These are phyloP conservation scores for Lachnellula occidentalis DNA, from an alignment of 2,329 filamentous ascomycete genomes.

Conservation along the genomic window DNA sequence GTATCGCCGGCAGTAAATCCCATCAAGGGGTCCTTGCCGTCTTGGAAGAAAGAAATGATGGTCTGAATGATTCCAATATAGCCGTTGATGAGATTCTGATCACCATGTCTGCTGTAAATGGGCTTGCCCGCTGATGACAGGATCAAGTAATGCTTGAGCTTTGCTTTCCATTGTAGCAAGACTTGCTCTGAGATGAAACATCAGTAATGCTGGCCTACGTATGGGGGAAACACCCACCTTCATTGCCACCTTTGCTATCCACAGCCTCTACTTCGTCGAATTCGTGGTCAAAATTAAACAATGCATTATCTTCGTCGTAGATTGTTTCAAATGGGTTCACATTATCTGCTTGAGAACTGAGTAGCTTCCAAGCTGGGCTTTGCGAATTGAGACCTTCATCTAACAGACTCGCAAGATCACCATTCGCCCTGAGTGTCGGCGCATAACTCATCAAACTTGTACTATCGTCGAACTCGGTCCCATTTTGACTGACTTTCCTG, in stretches of 20 bases:
- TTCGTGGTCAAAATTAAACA: slow-evolving; percentile 67
- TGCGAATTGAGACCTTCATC: slow-evolving; percentile 62
- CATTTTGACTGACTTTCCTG: slow-evolving; percentile 31
- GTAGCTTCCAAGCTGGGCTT: slow-evolving; percentile 63
- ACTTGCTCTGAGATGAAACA: slow-evolving; percentile 32
- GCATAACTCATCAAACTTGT: slow-evolving; percentile 45
- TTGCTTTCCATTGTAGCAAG: slow-evolving; percentile 76
- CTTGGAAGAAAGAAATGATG: slow-evolving; percentile 94
- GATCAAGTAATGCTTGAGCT: slow-evolving; percentile 96
- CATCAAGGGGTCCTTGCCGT: slow-evolving; percentile 67
- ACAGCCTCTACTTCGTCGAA: slow-evolving; percentile 69
- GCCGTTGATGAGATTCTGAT: slow-evolving; percentile 81
- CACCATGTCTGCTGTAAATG: slow-evolving; percentile 92
- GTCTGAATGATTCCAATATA: slow-evolving; percentile 96
- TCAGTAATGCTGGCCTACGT: background rate
- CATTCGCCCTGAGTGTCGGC: slow-evolving; percentile 46
- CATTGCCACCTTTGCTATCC: slow-evolving; percentile 46
- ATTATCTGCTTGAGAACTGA: slow-evolving; percentile 56
- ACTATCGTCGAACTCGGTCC: slow-evolving; percentile 45
- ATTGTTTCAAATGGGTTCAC: slow-evolving; percentile 56
- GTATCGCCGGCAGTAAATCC: slow-evolving; percentile 84
- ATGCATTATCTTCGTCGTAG: slow-evolving; percentile 44
- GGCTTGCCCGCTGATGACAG: slow-evolving; percentile 94
- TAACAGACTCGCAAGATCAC: slow-evolving; percentile 78
- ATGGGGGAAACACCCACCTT: slow-evolving; percentile 38